Percentiles rank a stretch among this genome's conserved stretches.
Conservation (phyloP, 2,329 filamentous ascomycete genomes). For the Pyrenochaeta sp. region DNA sequence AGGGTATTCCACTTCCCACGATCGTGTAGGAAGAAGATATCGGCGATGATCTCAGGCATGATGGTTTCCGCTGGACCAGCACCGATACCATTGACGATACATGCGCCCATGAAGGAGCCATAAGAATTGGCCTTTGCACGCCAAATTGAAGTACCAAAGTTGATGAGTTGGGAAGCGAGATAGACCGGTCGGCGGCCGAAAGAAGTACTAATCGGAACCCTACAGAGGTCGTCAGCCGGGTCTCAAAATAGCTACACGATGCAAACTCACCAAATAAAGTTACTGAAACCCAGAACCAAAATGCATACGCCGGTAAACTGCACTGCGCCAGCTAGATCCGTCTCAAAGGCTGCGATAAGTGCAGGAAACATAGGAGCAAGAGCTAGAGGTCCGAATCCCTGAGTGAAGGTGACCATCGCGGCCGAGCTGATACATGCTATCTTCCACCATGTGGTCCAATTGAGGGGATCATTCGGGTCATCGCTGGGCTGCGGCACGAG, state of each 20-base stretch:
- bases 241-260: neutral
- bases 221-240: constrained; percentile 26
- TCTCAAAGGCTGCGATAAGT: constrained; percentile 64
- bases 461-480: constrained; percentile 62
- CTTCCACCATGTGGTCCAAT: constrained; percentile 62
- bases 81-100: constrained; percentile 68
- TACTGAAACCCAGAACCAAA: constrained; percentile 66
- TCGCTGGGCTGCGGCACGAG: constrained; percentile 64
- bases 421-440: constrained; percentile 57
- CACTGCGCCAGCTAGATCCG: constrained; percentile 61
- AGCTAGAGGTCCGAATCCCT: constrained; percentile 64
- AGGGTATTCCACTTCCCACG: constrained; percentile 69
- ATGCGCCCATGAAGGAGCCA: constrained; percentile 70
- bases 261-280: constrained; percentile 63
- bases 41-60: constrained; percentile 69
- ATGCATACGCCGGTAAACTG: constrained; percentile 67
- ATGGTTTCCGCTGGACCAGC: constrained; percentile 70
- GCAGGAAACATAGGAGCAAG: constrained; percentile 68
- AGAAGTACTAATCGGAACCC: constrained; percentile 64
- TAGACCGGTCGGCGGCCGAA: constrained; percentile 65
- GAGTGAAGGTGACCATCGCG: constrained; percentile 60
- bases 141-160: constrained; percentile 64
- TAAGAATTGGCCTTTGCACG: constrained; percentile 66
- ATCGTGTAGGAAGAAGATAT: constrained; percentile 71
- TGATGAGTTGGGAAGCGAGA: constrained; percentile 62